phyloP scores from a whole-genome alignment of 192 early-diverging fungal genomes.

The Backusella morwellensis region DNA sequence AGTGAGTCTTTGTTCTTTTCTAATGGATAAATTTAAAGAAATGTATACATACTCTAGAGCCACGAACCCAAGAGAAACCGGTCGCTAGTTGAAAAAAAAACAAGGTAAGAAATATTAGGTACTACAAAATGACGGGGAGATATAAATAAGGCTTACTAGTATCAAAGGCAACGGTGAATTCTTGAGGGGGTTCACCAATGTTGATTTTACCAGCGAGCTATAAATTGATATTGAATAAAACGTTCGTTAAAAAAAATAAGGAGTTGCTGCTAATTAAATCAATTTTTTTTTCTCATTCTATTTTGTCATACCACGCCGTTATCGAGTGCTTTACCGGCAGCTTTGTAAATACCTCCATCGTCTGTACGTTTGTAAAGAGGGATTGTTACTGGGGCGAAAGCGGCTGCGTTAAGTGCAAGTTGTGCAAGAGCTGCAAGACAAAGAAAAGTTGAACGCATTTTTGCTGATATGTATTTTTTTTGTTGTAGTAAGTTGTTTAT shows the following conservation, averaged over 20 bases:
- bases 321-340: slow-evolving; percentile 32
- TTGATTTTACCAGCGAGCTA: slow-evolving; percentile 86
- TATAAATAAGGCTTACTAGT: slow-evolving; percentile 43
- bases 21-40: not conserved
- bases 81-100: slow-evolving; percentile 20
- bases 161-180: slow-evolving; percentile 91
- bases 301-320: slow-evolving; percentile 26
- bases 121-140: not conserved
- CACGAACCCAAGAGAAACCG: slow-evolving; percentile 38
- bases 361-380: slow-evolving; percentile 14
- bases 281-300: not conserved
- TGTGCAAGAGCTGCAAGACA: slow-evolving; percentile 34
- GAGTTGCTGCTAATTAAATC: slow-evolving; percentile 2
- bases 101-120: not conserved
- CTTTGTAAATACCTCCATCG: slow-evolving; percentile 17
- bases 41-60: slow-evolving; percentile 23
- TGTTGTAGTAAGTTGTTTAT: not conserved
- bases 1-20: not conserved
- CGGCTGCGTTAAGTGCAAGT: slow-evolving; percentile 26
- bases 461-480: not conserved
- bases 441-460: slow-evolving; percentile 31
- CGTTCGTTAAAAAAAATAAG: slow-evolving; percentile 5
- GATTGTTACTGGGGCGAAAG: not conserved
- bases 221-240: not conserved
- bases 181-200: slow-evolving; percentile 86